Percentiles rank a stretch among this genome's conserved stretches.
These are phyloP conservation scores for Monosporascus cannonballus DNA, from an alignment of 2,329 filamentous ascomycete genomes.

Conservation along the genomic window DNA sequence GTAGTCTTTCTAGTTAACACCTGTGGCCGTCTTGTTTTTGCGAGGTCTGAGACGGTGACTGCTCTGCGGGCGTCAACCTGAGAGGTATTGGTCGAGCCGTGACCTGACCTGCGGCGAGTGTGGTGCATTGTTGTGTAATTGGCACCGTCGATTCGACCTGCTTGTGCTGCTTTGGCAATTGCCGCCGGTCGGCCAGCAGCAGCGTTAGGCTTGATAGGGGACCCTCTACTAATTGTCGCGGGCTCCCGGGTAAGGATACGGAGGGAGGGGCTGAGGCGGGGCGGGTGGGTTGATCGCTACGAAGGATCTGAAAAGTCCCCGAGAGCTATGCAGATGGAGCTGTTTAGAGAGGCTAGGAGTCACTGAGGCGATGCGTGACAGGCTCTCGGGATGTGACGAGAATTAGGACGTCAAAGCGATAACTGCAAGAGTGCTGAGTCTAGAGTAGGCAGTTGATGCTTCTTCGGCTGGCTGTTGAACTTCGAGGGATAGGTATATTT, in stretches of 20 bases:
- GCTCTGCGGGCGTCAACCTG: conserved; percentile 50
- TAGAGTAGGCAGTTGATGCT: neutral
- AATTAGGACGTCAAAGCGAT: neutral
- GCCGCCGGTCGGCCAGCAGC: conserved; percentile 9
- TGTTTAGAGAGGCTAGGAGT: too few relatives aligned
- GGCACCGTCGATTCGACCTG: conserved; percentile 11
- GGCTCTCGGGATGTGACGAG: neutral
- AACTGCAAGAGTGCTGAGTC: neutral
- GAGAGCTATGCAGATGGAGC: neutral
- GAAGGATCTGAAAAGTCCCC: neutral
- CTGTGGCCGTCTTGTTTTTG: conserved; percentile 42
- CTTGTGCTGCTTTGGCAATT: conserved; percentile 6
- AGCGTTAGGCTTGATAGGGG: conserved; percentile 5
- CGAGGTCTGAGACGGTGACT: conserved; percentile 37
- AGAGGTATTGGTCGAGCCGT: conserved; percentile 45
- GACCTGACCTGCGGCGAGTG: conserved; percentile 50
- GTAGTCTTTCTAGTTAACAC: conserved; percentile 37
- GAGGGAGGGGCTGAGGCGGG: neutral
- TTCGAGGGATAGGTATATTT: neutral
- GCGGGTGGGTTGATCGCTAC: neutral
- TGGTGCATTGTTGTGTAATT: conserved; percentile 44
- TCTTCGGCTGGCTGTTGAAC: neutral
- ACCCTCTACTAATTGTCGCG: conserved; percentile 4
- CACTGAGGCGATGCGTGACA: too few relatives aligned
- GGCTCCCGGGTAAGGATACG: too few relatives aligned